Percentiles rank a stretch among this genome's conserved stretches.
Conservation (phyloP, 306 rosid genomes). For the Cicer judaicum region DNA sequence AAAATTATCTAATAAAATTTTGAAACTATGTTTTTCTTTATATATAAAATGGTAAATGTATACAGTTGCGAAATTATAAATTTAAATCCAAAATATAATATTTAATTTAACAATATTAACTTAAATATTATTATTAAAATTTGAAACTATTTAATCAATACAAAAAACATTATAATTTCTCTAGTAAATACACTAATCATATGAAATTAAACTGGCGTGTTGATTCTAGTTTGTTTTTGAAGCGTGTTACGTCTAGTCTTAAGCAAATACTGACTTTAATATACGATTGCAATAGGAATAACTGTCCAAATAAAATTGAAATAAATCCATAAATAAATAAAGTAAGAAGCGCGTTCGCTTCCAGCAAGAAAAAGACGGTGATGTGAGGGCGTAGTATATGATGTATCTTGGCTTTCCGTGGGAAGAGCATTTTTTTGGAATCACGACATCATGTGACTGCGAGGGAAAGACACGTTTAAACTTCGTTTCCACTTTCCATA, state of each 20-base stretch:
- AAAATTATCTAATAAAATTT: too few relatives aligned
- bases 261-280: not conserved
- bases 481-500: not conserved
- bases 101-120: too few relatives aligned
- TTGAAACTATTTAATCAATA: not conserved
- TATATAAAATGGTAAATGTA: too few relatives aligned
- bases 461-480: slow-evolving; percentile 29
- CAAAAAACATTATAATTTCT: not conserved
- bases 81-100: too few relatives aligned
- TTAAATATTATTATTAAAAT: too few relatives aligned
- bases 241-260: not conserved
- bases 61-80: accelerated
- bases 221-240: not conserved
- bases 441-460: not conserved
- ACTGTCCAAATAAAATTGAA: not conserved
- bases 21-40: too few relatives aligned
- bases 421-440: slow-evolving; percentile 4
- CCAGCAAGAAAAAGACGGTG: not conserved
- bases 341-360: not conserved
- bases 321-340: not conserved
- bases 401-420: not conserved
- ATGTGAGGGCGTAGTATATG: too few relatives aligned
- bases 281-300: not conserved
- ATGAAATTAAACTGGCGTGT: too few relatives aligned
- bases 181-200: too few relatives aligned